These are phyloP conservation scores for Phytophthora meadii DNA, from an alignment of 352 stramenopile species.

Conservation along the genomic window DNA sequence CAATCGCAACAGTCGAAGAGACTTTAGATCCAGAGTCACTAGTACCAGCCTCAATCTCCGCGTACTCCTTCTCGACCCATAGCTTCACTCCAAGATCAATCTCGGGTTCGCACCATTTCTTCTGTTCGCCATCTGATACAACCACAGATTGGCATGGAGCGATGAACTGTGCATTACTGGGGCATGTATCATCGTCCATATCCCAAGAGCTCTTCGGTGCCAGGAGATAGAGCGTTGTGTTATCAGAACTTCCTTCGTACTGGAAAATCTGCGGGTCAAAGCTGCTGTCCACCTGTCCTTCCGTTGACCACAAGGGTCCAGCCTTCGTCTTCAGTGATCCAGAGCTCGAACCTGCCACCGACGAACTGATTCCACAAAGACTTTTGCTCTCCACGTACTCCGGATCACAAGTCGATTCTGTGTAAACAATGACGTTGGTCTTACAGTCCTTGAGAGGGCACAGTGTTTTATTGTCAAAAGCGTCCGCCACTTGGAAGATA, in stretches of 20 bases:
- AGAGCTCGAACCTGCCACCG: neutral
- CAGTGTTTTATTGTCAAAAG: slow-evolving; percentile 21
- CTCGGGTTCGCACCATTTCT: slow-evolving; percentile 43
- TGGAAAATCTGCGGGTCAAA: slow-evolving; percentile 48
- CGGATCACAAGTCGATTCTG: slow-evolving; percentile 16
- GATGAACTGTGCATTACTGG: slow-evolving; percentile 37
- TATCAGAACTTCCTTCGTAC: slow-evolving; percentile 1
- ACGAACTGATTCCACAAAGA: slow-evolving; percentile 34
- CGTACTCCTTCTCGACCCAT: slow-evolving; percentile 32
- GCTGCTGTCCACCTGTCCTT: slow-evolving; percentile 38
- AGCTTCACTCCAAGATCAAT: slow-evolving; percentile 32
- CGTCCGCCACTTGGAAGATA: slow-evolving; percentile 28
- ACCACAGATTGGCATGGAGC: slow-evolving; percentile 34
- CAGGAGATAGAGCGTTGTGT: slow-evolving; percentile 35
- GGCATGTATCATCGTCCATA: slow-evolving; percentile 30
- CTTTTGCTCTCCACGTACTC: slow-evolving; percentile 17
- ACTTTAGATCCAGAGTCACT: slow-evolving; percentile 15
- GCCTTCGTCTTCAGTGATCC: slow-evolving; percentile 7
- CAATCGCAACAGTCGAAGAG: slow-evolving; percentile 25
- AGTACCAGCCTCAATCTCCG: neutral
- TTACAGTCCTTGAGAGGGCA: slow-evolving; percentile 47
- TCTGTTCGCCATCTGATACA: slow-evolving; percentile 6
- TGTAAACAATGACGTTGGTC: slow-evolving; percentile 37
- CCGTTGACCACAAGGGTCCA: slow-evolving; percentile 41
- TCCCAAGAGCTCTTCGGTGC: slow-evolving; percentile 33